Percentiles rank a stretch among this genome's conserved stretches.
These are phyloP conservation scores for Fusarium sp. DNA, from an alignment of 2,329 filamentous ascomycete genomes.

Conservation along the genomic window DNA sequence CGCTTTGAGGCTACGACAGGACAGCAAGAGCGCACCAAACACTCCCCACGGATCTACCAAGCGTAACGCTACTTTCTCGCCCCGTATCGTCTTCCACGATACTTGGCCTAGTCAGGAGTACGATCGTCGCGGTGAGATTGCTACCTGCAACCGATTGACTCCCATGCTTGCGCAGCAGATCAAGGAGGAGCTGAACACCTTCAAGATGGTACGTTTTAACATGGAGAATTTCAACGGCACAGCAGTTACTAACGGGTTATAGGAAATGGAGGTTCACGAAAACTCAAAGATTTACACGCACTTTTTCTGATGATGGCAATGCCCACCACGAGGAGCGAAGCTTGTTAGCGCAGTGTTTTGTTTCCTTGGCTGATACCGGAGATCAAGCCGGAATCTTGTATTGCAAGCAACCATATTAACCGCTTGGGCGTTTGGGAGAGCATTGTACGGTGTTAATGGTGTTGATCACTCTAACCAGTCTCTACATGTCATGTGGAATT, in stretches of 20 bases:
- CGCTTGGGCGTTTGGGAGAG: conserved; percentile 63
- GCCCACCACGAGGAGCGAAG: conserved; percentile 36
- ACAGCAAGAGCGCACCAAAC: conserved; percentile 80
- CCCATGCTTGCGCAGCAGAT: conserved; percentile 98
- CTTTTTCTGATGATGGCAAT: conserved; percentile 82
- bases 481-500: conserved; percentile 48
- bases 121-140: conserved; percentile 92
- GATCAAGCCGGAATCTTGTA: conserved; percentile 55
- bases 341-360: conserved; percentile 38
- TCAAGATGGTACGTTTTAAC: conserved; percentile 77
- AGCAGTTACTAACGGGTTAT: conserved; percentile 48
- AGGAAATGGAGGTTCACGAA: conserved; percentile 99
- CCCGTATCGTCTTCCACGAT: conserved; percentile 92
- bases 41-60: conserved; percentile 75
- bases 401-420: conserved; percentile 57
- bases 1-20: conserved; percentile 74
- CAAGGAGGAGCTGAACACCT: conserved; percentile 98
- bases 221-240: not conserved
- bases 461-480: conserved; percentile 54
- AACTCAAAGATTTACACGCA: conserved; percentile 99
- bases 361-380: conserved; percentile 39
- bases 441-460: conserved; percentile 66
- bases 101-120: conserved; percentile 97
- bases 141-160: conserved; percentile 96
- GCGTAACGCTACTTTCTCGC: conserved; percentile 80